Base-by-base conservation (phyloP, 306 rosid species). In the Psophocarpus tetragonolobus region DNA sequence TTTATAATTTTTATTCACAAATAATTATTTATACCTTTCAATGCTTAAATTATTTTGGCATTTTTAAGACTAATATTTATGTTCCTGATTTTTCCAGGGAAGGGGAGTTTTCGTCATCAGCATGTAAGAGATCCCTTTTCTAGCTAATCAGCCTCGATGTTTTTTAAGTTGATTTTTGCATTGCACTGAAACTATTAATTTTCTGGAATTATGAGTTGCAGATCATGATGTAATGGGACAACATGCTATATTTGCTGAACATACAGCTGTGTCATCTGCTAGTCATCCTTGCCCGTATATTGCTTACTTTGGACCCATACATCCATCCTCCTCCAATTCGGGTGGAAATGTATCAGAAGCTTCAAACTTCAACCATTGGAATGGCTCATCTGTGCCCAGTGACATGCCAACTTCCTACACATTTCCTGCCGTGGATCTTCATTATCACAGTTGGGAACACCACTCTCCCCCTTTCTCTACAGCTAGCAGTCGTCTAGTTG, bases 161-260 rank as follows among this genome's bases (percentile, higher is more conserved):
- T 63, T 66, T 64, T 68, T 44, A 27, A 48, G 61, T 62, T 54
- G 74, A 56, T 57, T n/a, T 35, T 41, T 65, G 57, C 75, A 9
- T 77, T 48, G 68, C 64, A 76, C 77, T 68, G 44, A 76, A 57
- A 27, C 83, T 80, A 82, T 75, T 73, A 80, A 58, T 81, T 81
- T 81, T 75, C 73, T 71, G 66, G 71, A 83, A 81, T 48, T 58
- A 29, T 85, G 82, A 81, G 87, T 71, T 81, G 90, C 92, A 96
- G 99, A 96, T 93, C 96, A 89, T 74, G 98, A 93, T 84, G 75
- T 90, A 64, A 71, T 90, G 77, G 99, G 99, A 54, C 99, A 93
- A 57, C 99, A 91, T 83, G 89, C 98, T 61, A 58, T 93, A 61
- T 96, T 91, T 26, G 92, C 97, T 8, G 98, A 96, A 82, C 94